Evolutionary conservation across 768 basidiomycete species (phyloP), one percentile per base, ranked within the genome.

Genomic region (Myochromella boudieri): DNA sequence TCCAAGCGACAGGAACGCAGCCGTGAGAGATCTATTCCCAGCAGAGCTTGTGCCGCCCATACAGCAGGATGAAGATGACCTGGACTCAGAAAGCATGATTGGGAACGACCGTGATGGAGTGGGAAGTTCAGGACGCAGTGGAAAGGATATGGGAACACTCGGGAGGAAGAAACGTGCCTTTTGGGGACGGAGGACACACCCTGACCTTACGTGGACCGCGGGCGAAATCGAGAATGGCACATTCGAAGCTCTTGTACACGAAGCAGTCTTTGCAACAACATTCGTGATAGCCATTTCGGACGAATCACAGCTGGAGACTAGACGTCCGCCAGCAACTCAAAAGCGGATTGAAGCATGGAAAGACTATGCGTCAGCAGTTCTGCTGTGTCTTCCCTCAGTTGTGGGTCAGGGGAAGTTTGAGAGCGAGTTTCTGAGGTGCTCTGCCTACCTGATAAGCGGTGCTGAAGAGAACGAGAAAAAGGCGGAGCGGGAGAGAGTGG

Each of bases 201-300:
- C 86, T 8, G 81, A 89, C 53, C 64, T 91, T 18, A 66, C 77
- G n/a, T 52, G 70, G 42, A 69, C 63, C 41, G 59, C 52, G 2
- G 67, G 66, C 11, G 61, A 54, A 8, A 71, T 91, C 26, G 72
- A 77, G 55, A 82, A 78, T 39, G 91, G 90, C 10, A 83, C 81
- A 0, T 77, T 82, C 31, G 91, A 92, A 61, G 89, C 92, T 1
- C 73, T 94, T 5, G 67, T 85, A 0, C 91, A 95, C 57, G 92
- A 93, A 64, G 68, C 80, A 9, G 82, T 90, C 10, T 93, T 93
- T 60, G 84, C 78, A 10, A 91, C 89, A 1, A 82, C 80, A 11
- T 89, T 85, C 59, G 44, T 68, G 28, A 37, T 37, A n/a, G 22
- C 61, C 40, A 18, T 51, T 26, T 31, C 26, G 14, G 40, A 20